Evolutionary conservation across 1,284 basidiomycete species (phyloP).

Genomic region (Microstroma glucosiphilum): DNA sequence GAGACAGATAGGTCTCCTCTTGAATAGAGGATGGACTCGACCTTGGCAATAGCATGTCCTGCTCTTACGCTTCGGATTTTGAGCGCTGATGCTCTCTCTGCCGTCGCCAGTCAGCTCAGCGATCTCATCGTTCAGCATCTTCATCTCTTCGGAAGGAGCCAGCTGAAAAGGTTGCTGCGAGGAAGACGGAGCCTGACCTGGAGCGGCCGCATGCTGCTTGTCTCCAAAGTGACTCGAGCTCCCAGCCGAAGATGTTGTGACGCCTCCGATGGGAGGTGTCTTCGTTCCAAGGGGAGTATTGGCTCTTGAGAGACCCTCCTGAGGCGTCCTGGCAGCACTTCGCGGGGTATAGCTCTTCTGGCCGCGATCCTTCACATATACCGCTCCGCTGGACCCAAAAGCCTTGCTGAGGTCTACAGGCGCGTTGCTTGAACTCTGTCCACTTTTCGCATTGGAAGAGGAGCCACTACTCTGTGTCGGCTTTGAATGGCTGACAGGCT

Average conservation of each 20-base stretch:
- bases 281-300: neutral
- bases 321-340: neutral
- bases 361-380: neutral
- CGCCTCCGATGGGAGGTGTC: neutral
- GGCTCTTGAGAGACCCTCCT: neutral
- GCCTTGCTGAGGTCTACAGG: neutral
- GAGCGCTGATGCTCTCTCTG: neutral
- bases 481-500: neutral
- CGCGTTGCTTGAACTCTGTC: neutral
- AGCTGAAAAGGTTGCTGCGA: neutral
- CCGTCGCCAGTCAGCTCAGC: neutral
- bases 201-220: neutral
- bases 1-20: neutral
- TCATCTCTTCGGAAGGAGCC: neutral
- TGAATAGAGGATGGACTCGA: conserved; percentile 2
- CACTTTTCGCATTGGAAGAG: neutral
- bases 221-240: neutral
- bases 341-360: neutral
- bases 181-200: neutral
- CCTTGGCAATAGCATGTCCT: conserved; percentile 4
- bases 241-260: neutral
- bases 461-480: neutral
- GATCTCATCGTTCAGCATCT: neutral
- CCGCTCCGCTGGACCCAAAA: neutral
- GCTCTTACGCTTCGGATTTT: neutral